Evolutionary conservation across 129 eudicot species (phyloP), one percentile per base, ranked within the genome.

Genomic region (Flaveria brownii): DNA sequence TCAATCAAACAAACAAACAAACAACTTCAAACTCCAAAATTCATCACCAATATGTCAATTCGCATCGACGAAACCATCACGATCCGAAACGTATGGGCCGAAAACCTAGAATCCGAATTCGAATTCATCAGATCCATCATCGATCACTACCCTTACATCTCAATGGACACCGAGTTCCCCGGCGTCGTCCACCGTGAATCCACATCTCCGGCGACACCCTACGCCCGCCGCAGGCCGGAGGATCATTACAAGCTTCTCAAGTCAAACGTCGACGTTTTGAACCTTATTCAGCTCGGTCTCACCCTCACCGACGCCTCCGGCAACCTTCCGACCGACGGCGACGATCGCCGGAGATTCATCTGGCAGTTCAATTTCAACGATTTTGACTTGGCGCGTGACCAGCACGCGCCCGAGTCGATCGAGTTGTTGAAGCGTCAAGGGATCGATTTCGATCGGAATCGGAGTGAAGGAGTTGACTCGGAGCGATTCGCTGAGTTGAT

Each of bases 151-250:
- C 86, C 98, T 0, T 88, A 69, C 62, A 78, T 92, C 71, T 85
- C 98, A n/a, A 90, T 92, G 98, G 98, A 92, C 70, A 92, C 98
- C 0, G 98, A 92, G 71, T 92, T 92, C 51, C 98, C 98, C 43
- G 98, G 98, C 46, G 94, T 87, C 2, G 73, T 73, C 17, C 43
- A 57, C 69, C 69, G 78, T 42, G 43, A 41, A 20, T 73, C 64
- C 23, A 9, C 17, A 26, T 9, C 30, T 15, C 68, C 68, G 4
- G 12, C 41, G 13, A 30, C 30, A 15, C 43, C 69, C 0, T 51
- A 76, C 45, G 25, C 71, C 7, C 49, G 49, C 2, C 85, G 71
- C 20, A 72, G 33, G 1, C 83, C 96, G 2, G 41, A 74, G 5
- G 91, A 88, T 18, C 87, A 86, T 67, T 90, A 90, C 84, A 68